Base-by-base conservation (phyloP, 495 filamentous ascomycete species). In the Hypoxylon crocopeplum region DNA sequence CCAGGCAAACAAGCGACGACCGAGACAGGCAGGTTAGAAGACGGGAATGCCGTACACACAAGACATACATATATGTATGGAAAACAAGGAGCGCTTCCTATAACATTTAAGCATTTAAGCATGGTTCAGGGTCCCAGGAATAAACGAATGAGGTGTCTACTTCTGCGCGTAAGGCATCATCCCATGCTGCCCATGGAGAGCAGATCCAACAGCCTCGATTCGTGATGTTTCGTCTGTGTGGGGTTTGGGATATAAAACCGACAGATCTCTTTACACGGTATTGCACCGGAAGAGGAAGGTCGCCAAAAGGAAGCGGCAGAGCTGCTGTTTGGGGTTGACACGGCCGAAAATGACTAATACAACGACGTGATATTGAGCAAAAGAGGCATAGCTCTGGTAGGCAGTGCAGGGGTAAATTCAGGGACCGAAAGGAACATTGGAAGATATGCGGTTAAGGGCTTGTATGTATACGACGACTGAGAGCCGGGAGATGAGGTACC, bases 271-370 rank as follows among this genome's bases (percentile, higher is more conserved):
- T 42, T 34, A 20, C 27, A 8, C 24, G n/a, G 25, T 11, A 11
- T 10, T 49, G 22, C 12, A 44, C 56, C 47, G 30, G 51, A 65
- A 60, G 45, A 56, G 62, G 62, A 65, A 65, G 62, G 62, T 65
- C 30, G 40, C 38, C 27, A 33, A 36, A 39, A 65, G 49, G 46
- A 50, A 40, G 56, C 62, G 62, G 62, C 32, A 53, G 40, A 65
- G 56, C 54, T 61, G 44, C 61, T 59, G 54, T 64, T 60, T 64
- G 44, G 48, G 54, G 54, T 41, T 36, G 49, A 59, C 54, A 59
- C 22, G 40, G 44, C 61, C 61, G 54, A 58, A 64, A 55, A 50
- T 61, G 46, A 65, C 40, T 30, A 58, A 59, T 49, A 50, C 25
- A 47, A 53, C 32, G 45, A 41, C 37, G 19, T 27, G 34, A 48